Evolutionary conservation across 768 basidiomycete genomes (phyloP).

Genomic region (Mycena latifolia): DNA sequence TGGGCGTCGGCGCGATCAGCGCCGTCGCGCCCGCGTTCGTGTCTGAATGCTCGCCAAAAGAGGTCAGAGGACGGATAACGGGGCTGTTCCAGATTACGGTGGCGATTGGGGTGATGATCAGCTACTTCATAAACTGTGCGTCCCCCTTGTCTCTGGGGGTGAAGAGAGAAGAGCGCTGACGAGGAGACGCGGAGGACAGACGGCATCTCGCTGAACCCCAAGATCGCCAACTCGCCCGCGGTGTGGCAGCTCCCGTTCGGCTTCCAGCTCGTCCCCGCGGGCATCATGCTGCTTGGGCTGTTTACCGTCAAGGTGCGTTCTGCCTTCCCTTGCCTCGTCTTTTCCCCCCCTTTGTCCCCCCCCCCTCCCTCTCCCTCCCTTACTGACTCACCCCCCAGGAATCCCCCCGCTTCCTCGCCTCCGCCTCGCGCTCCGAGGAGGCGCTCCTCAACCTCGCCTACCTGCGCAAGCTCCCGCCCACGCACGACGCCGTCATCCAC

Average conservation of each 20-base stretch:
- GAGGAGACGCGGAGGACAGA: too few species aligned
- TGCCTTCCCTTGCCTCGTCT: too few species aligned
- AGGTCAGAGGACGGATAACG: conserved; percentile 87
- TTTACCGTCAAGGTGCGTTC: conserved; percentile 73
- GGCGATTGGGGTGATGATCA: conserved; percentile 86
- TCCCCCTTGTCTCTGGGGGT: conserved; percentile 31
- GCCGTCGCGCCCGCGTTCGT: conserved; percentile 89
- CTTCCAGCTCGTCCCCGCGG: conserved; percentile 81
- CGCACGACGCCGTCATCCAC: conserved; percentile 59
- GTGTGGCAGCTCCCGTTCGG: conserved; percentile 80
- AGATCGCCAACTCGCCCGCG: conserved; percentile 45
- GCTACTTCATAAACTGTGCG: conserved; percentile 85
- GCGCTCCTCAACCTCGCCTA: conserved; percentile 74
- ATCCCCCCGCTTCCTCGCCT: conserved; percentile 84
- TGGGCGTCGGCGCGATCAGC: conserved; percentile 87
- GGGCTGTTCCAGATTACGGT: conserved; percentile 81
- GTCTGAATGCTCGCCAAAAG: conserved; percentile 88
- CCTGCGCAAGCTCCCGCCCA: conserved; percentile 59
- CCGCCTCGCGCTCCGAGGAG: conserved; percentile 64
- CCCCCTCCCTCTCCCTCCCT: background rate
- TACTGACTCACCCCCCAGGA: conserved; percentile 53
- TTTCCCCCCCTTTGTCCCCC: too few species aligned
- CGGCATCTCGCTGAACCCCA: conserved; percentile 22
- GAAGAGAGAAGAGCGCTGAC: too few species aligned
- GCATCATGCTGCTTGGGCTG: conserved; percentile 76